Evolutionary conservation across 805 yeast genomes (phyloP).

Genomic region (Alloascoidea africana): DNA sequence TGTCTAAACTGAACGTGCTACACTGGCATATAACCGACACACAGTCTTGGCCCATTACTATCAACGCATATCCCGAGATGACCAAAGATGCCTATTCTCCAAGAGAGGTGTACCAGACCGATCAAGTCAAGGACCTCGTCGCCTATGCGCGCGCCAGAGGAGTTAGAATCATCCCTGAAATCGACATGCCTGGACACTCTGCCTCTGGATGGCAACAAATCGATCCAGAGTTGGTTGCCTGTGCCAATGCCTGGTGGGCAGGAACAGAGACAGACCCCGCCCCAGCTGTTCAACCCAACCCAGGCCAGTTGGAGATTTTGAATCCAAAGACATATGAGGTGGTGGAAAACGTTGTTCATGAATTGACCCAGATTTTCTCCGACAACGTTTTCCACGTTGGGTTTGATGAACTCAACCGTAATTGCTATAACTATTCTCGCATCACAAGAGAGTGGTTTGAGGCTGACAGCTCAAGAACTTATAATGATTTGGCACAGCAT

Average conservation of each 20-base stretch:
- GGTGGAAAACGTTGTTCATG: constrained; percentile 19
- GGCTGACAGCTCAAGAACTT: constrained; percentile 14
- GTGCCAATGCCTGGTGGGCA: constrained; percentile 19
- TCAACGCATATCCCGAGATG: constrained; percentile 22
- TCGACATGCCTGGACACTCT: constrained; percentile 28
- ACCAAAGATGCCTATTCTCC: constrained; percentile 22
- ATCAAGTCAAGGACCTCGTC: constrained; percentile 17
- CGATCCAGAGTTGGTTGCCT: constrained; percentile 18
- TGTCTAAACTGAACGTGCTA: constrained; percentile 22
- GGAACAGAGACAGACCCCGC: constrained; percentile 12
- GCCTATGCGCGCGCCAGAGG: constrained; percentile 21
- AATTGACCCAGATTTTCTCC: constrained; percentile 17
- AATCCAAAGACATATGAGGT: constrained; percentile 19
- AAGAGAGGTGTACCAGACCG: constrained; percentile 16
- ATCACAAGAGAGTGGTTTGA: constrained; percentile 16
- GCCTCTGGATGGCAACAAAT: constrained; percentile 23
- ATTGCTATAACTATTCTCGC: constrained; percentile 20
- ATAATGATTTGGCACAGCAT: constrained; percentile 18
- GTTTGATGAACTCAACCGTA: constrained; percentile 21
- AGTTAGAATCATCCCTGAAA: constrained; percentile 25
- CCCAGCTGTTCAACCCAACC: constrained; percentile 23
- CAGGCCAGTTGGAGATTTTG: constrained; percentile 25
- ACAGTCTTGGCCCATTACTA: constrained; percentile 25
- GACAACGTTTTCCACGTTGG: constrained; percentile 28
- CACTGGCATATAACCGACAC: constrained; percentile 27